A percentile compares a stretch with the other conserved stretches of the same genome.
These are phyloP conservation scores for Lactifluus piperatus DNA, from an alignment of 768 basidiomycete genomes.

Conservation along the genomic window DNA sequence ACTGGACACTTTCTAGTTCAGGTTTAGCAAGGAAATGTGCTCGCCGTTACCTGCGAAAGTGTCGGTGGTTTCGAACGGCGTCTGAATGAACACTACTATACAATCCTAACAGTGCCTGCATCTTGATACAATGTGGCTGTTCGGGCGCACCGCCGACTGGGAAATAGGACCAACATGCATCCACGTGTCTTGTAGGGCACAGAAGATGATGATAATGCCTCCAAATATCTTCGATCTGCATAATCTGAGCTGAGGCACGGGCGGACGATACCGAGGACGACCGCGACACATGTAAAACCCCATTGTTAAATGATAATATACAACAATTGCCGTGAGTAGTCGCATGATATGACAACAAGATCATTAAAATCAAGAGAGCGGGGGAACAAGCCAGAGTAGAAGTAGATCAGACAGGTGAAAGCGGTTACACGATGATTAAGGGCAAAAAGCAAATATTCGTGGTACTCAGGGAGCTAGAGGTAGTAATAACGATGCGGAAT, in stretches of 20 bases:
- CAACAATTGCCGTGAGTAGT: conserved; percentile 18
- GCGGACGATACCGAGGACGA: not conserved
- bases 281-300: not conserved
- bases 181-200: too few relatives aligned
- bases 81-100: too few relatives aligned
- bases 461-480: not conserved
- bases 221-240: not conserved
- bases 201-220: too few relatives aligned
- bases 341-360: conserved; percentile 2
- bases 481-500: not conserved
- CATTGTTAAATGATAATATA: conserved; percentile 19
- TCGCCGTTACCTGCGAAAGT: too few relatives aligned
- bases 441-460: not conserved
- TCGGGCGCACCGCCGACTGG: too few relatives aligned
- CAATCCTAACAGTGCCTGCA: too few relatives aligned
- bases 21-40: not conserved
- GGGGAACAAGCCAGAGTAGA: conserved; percentile 2
- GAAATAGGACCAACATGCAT: too few relatives aligned
- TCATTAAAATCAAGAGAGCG: conserved; percentile 6
- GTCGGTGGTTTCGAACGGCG: too few relatives aligned
- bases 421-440: conserved; percentile 2
- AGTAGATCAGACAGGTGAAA: conserved; percentile 11
- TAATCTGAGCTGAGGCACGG: too few relatives aligned
- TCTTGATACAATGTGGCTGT: too few relatives aligned
- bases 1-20: not conserved